Evolutionary conservation across 2,329 filamentous ascomycete species (phyloP), one percentile per base, ranked within the genome.

Genomic region (Coniochaeta ligniaria): DNA sequence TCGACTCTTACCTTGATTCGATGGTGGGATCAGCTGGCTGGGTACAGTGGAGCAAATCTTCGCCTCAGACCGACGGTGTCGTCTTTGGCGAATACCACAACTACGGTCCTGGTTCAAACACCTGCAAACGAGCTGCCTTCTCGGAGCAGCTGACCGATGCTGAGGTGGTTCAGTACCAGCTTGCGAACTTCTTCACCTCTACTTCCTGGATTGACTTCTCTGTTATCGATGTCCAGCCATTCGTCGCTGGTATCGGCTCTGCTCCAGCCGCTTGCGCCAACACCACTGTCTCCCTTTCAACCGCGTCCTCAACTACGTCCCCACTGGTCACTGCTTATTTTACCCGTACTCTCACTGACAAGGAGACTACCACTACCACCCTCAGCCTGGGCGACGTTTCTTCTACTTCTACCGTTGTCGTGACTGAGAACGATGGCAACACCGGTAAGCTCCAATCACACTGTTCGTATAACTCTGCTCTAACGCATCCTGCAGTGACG

Each of bases 21-120:
- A 12, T 80, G 80, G 4, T 83, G 81, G 79, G 65, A 66, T 36
- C 35, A 7, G 35, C 35, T 36, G 35, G 35, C 12, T 36, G 35
- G 35, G 35, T 36, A 12, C 65, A 71, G 36, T 83, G 81, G 81
- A 72, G 72, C 38, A 71, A 63, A n/a, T 68, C 67, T 22, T 70
- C 76, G 31, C 67, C 73, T 20, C 74, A 72, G 41, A 82, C 79
- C 4, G 75, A 76, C 57, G 66, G 78, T 59, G 78, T 81, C 7
- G 67, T 70, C 17, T 82, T 77, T 62, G 76, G 69, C 6, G 81
- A 83, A 71, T 82, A 75, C 64, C 70, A 65, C 38, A 83, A 83
- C 65, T 75, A 72, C 17, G 81, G 81, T 2, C 69, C 69, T 60
- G 80, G 81, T 6, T 69, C 79, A 7, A 66, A 68, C 57, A 78